Conservation (phyloP, 805 yeast genomes). For the Lipomyces kockii region DNA sequence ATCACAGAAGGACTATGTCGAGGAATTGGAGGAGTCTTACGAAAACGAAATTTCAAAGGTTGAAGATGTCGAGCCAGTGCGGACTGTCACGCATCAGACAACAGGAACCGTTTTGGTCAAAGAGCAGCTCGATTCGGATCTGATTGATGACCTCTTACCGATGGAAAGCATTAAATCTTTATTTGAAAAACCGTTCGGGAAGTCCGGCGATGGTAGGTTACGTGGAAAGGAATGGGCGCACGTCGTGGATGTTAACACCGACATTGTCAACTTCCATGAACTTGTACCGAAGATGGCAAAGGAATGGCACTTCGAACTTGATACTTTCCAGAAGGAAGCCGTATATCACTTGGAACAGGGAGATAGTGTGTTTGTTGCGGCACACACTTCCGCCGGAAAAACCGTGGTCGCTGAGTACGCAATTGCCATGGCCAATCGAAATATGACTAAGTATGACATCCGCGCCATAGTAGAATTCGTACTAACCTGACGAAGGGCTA, state of each 20-base stretch:
- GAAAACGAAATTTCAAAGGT: conserved; percentile 10
- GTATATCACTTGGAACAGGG: conserved; percentile 96
- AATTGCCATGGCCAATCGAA: conserved; percentile 92
- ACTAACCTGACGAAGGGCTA: conserved; percentile 52
- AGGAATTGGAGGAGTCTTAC: conserved; percentile 32
- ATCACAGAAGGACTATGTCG: conserved; percentile 21
- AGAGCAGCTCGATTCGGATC: conserved; percentile 30
- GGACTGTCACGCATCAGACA: conserved; percentile 39
- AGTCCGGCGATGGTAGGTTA: conserved; percentile 1
- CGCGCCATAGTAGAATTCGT: background rate
- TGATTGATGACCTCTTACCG: conserved; percentile 56
- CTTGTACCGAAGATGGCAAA: conserved; percentile 92
- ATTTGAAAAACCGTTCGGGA: conserved; percentile 21
- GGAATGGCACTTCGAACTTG: conserved; percentile 92
- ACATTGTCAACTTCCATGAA: conserved; percentile 81
- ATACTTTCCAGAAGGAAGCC: conserved; percentile 95
- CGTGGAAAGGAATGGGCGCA: conserved; percentile 86
- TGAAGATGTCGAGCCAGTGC: conserved; percentile 11
- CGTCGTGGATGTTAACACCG: conserved; percentile 83
- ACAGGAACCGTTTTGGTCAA: conserved; percentile 8
- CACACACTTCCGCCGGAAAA: conserved; percentile 98
- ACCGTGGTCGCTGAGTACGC: conserved; percentile 99
- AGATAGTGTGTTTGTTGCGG: conserved; percentile 97
- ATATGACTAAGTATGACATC: conserved; percentile 74
- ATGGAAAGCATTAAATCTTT: conserved; percentile 41